These are phyloP conservation scores for Lentinula sp. DNA, from an alignment of 768 basidiomycete genomes.

Conservation along the genomic window DNA sequence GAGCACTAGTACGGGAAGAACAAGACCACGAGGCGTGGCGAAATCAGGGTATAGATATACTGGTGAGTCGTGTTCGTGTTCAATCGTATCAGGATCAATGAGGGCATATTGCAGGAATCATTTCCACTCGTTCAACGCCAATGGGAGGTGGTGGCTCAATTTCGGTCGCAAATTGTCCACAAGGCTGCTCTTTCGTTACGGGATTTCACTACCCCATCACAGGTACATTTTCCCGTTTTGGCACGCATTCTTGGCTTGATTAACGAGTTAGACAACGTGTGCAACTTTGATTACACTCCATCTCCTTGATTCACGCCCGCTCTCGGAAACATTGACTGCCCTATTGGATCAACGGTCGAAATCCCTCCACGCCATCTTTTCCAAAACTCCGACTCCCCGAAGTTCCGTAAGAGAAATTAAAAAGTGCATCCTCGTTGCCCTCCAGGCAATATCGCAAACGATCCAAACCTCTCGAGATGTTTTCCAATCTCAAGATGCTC, in stretches of 20 bases:
- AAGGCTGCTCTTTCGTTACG: conserved; percentile 81
- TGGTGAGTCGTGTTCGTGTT: conserved; percentile 32
- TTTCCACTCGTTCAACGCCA: conserved; percentile 88
- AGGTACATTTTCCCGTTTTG: conserved; percentile 32
- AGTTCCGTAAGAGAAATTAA: conserved; percentile 43
- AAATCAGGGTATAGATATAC: conserved; percentile 53
- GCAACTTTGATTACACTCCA: conserved; percentile 79
- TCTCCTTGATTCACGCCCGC: conserved; percentile 81
- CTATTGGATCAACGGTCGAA: conserved; percentile 69
- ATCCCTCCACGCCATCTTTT: conserved; percentile 41
- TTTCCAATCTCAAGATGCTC: conserved; percentile 36
- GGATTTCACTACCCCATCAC: conserved; percentile 43
- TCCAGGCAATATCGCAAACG: conserved; percentile 56
- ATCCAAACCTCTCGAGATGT: conserved; percentile 49
- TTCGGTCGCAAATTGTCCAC: conserved; percentile 84
- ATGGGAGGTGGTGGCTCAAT: conserved; percentile 87
- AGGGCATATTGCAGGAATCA: conserved; percentile 51
- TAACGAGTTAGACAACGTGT: conserved; percentile 52
- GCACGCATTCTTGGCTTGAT: too few species aligned
- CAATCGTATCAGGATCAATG: not conserved
- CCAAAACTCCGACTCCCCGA: conserved; percentile 21
- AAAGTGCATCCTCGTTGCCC: conserved; percentile 41
- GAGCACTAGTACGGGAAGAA: conserved; percentile 57
- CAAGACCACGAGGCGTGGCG: conserved; percentile 60
- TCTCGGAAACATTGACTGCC: conserved; percentile 64